Conservation (phyloP, 2,329 filamentous ascomycete genomes). For the Zalaria sp. region DNA sequence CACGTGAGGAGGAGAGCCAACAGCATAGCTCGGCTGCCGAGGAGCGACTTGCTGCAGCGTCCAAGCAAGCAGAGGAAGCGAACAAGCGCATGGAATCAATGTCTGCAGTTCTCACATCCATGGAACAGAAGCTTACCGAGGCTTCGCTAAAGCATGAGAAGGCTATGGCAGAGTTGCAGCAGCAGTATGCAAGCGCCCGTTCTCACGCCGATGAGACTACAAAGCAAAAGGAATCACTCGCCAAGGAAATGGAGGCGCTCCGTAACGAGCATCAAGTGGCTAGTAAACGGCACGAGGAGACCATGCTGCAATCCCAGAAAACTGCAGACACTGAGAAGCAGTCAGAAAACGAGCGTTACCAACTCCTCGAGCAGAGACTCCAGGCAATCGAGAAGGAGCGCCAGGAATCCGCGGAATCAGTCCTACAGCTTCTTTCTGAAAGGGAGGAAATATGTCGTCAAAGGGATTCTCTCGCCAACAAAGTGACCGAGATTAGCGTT, state of each 20-base stretch:
- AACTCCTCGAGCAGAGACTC: not conserved
- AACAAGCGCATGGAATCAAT: not conserved
- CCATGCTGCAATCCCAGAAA: not conserved
- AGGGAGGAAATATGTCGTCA: conserved; percentile 5
- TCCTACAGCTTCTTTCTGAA: conserved; percentile 1
- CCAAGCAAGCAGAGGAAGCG: not conserved
- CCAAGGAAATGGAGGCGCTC: conserved; percentile 3
- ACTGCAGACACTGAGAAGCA: not conserved
- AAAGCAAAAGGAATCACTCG: not conserved
- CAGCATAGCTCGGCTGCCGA: not conserved
- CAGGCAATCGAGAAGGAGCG: conserved; percentile 4
- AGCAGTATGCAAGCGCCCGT: not conserved
- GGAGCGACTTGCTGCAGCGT: not conserved
- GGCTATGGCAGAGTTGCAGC: not conserved
- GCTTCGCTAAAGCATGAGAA: not conserved
- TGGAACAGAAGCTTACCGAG: not conserved
- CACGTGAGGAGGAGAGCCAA: not conserved
- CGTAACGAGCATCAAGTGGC: conserved; percentile 1
- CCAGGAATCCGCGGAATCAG: not conserved
- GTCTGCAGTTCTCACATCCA: not conserved
- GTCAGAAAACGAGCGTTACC: not conserved
- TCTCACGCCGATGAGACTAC: conserved; percentile 1
- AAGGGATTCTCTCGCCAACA: conserved; percentile 2
- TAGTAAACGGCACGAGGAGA: conserved; percentile 1
- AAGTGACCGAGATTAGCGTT: conserved; percentile 4